Percentiles rank a stretch among this genome's conserved stretches.
These are phyloP conservation scores for Mycotypha africana DNA, from an alignment of 371 early-diverging fungal species.

Conservation along the genomic window DNA sequence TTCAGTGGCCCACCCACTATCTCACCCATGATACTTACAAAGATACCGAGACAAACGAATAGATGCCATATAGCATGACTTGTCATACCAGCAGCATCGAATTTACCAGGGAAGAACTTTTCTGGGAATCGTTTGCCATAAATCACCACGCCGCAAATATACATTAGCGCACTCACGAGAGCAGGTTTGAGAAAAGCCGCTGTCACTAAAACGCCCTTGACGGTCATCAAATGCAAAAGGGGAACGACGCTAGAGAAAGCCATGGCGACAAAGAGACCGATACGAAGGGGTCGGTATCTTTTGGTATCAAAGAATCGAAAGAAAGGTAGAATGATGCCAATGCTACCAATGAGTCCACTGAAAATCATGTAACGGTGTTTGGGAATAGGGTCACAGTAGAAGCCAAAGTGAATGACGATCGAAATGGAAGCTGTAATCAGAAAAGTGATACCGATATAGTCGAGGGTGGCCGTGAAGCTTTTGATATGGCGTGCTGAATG, in stretches of 20 bases:
- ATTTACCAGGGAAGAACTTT: slow-evolving; percentile 67
- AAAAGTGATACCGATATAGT: slow-evolving; percentile 60
- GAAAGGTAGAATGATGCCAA: slow-evolving; percentile 54
- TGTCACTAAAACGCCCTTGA: slow-evolving; percentile 38
- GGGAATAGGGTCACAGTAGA: slow-evolving; percentile 45
- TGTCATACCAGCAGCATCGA: slow-evolving; percentile 65
- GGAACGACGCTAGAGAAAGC: slow-evolving; percentile 57
- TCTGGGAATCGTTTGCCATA: slow-evolving; percentile 64
- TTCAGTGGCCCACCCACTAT: no score
- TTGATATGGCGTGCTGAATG: slow-evolving; percentile 47
- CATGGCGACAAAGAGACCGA: slow-evolving; percentile 58
- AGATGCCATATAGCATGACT: slow-evolving; percentile 81
- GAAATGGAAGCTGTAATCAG: slow-evolving; percentile 55
- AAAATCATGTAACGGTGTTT: slow-evolving; percentile 41
- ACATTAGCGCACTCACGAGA: slow-evolving; percentile 45
- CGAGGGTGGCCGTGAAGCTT: slow-evolving; percentile 53
- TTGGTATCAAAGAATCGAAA: slow-evolving; percentile 55
- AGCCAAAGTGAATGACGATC: slow-evolving; percentile 51
- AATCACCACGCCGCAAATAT: slow-evolving; percentile 48
- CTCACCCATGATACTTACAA: slow-evolving; percentile 29
- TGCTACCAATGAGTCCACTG: slow-evolving; percentile 47
- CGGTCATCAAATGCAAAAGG: slow-evolving; percentile 43
- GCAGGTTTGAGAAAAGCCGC: slow-evolving; percentile 48
- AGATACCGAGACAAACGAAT: slow-evolving; percentile 62
- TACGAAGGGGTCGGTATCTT: slow-evolving; percentile 49